A percentile compares a stretch with the other conserved stretches of the same genome.
Conservation (phyloP, 169 alveolate genomes). For the Perkinsus olseni region DNA sequence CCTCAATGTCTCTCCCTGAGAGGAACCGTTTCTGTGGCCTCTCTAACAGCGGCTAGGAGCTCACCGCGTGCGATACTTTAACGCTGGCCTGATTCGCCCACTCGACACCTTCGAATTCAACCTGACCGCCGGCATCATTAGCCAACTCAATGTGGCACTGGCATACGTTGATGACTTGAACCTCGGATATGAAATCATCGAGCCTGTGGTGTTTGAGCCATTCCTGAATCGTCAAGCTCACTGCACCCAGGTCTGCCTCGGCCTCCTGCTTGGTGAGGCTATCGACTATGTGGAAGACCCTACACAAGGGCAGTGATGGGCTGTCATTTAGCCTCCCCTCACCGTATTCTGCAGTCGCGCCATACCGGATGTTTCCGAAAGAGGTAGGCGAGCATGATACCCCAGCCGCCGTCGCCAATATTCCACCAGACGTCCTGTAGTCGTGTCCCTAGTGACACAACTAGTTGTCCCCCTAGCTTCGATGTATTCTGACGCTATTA, state of each 20-base stretch:
- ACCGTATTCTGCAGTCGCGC: constrained; percentile 23
- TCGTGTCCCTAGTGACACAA: too few species aligned
- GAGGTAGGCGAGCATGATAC: constrained; percentile 30
- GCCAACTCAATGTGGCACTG: neutral
- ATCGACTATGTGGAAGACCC: neutral
- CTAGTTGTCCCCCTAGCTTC: too few species aligned
- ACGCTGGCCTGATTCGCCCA: neutral
- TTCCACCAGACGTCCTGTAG: constrained; percentile 53
- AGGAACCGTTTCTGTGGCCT: neutral
- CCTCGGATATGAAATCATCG: neutral
- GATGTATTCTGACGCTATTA: too few species aligned
- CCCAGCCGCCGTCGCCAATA: constrained; percentile 43
- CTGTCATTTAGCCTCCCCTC: neutral
- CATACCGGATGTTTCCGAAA: constrained; percentile 30
- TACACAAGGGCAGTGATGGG: neutral
- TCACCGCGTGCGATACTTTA: neutral
- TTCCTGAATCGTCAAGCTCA: neutral
- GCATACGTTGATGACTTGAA: neutral
- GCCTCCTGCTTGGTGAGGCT: neutral
- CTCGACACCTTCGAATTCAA: neutral
- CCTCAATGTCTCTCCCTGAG: neutral
- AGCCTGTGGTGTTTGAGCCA: neutral
- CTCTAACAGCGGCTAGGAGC: neutral
- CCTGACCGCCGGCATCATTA: neutral
- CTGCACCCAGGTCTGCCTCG: neutral